Evolutionary conservation across 2,329 filamentous ascomycete species (phyloP).

Genomic region (Hypoxylon sp.): DNA sequence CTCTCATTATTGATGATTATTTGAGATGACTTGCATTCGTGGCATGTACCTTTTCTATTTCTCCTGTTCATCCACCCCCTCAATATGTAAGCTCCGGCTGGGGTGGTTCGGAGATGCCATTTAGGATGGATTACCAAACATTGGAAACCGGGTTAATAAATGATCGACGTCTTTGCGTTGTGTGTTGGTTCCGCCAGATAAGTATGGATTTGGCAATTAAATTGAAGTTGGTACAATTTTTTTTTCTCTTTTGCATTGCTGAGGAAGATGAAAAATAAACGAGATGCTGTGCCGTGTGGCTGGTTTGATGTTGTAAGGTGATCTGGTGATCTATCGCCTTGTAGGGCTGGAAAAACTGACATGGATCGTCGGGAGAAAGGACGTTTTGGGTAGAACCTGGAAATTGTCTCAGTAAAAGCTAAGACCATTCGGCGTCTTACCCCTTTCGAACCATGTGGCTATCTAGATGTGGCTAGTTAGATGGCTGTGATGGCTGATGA

Average conservation of each 20-base stretch:
- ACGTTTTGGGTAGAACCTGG: conserved; percentile 3
- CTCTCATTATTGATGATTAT: conserved; percentile 18
- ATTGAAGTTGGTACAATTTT: conserved; percentile 4
- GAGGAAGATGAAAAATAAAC: not conserved
- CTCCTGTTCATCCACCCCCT: too few relatives aligned
- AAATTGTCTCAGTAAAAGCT: conserved; percentile 17
- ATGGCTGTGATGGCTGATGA: conserved; percentile 15
- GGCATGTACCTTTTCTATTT: conserved; percentile 8
- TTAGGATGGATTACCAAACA: conserved; percentile 5
- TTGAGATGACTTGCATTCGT: conserved; percentile 16
- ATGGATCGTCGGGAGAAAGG: not conserved
- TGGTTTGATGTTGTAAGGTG: conserved; percentile 22
- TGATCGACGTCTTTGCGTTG: conserved; percentile 2
- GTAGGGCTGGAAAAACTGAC: conserved; percentile 28
- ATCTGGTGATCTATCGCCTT: conserved; percentile 29
- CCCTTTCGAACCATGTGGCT: too few relatives aligned
- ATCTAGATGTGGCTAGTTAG: too few relatives aligned
- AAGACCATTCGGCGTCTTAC: conserved; percentile 3
- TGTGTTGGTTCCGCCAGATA: conserved; percentile 5
- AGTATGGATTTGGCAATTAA: conserved; percentile 33
- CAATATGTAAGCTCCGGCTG: too few relatives aligned
- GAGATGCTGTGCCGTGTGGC: conserved; percentile 9
- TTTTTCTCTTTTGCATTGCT: too few relatives aligned
- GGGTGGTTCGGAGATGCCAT: conserved; percentile 16
- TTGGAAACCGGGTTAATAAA: conserved; percentile 6